Evolutionary conservation across 495 filamentous ascomycete species (phyloP).

Genomic region (Sabuloglossum arenarium): DNA sequence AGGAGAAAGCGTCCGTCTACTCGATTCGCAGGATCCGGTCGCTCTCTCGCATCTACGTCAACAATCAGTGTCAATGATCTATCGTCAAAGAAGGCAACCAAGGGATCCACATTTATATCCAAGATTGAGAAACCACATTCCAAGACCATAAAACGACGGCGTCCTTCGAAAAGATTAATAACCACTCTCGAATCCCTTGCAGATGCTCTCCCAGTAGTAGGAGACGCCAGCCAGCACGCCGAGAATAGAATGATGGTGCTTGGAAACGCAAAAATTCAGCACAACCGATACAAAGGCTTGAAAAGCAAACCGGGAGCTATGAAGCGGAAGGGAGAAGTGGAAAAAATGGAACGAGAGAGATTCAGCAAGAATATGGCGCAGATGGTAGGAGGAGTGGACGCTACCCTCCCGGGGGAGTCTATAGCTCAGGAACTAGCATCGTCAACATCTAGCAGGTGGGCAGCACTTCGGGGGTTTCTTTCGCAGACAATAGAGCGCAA

Average conservation of each 20-base stretch:
- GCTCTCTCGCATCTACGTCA: too few relatives aligned
- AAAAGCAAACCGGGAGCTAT: conserved; percentile 54
- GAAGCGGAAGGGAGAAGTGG: conserved; percentile 62
- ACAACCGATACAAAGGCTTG: conserved; percentile 52
- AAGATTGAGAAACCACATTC: conserved; percentile 43
- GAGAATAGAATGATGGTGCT: too few relatives aligned
- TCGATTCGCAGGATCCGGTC: too few relatives aligned
- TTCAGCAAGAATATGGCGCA: conserved; percentile 62
- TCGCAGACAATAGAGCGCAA: conserved; percentile 56
- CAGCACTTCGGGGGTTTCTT: conserved; percentile 45
- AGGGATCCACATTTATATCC: conserved; percentile 51
- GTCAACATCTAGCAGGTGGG: conserved; percentile 39
- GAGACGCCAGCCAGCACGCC: too few relatives aligned
- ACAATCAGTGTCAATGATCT: too few relatives aligned
- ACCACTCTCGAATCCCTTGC: conserved; percentile 58
- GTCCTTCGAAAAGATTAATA: conserved; percentile 54
- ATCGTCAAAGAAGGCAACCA: conserved; percentile 47
- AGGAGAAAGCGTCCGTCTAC: too few relatives aligned
- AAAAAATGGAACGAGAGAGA: conserved; percentile 56
- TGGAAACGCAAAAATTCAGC: conserved; percentile 31
- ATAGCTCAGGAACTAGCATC: conserved; percentile 7
- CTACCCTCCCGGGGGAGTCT: conserved; percentile 14
- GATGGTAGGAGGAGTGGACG: conserved; percentile 30
- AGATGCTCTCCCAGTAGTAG: conserved; percentile 46
- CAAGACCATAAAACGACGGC: conserved; percentile 35